Evolutionary conservation across 2,329 filamentous ascomycete species (phyloP), one percentile per base, ranked within the genome.

Genomic region (Diplodia mutila): DNA sequence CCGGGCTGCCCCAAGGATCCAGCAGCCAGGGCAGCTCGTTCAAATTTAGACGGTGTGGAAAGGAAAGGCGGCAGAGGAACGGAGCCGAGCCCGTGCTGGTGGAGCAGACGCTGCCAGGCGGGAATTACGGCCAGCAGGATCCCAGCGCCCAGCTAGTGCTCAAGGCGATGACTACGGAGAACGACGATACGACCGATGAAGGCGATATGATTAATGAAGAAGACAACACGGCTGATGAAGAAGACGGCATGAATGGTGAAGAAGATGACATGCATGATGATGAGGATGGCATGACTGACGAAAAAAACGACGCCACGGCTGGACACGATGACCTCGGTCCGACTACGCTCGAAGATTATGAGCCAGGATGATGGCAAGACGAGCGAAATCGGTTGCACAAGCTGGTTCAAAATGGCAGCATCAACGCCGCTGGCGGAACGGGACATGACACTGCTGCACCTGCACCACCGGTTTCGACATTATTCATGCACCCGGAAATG

Each of bases 141-240:
- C 27, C 52, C 18, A 27, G 52, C 52, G 52, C 25, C 27, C 29
- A 8, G 52, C 14, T 34, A 27, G 5, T 4, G 52, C 2, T 27
- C 52, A 23, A 54, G 16, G 18, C 52, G 52, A 29, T 4, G 52
- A 54, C 52, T 4, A 54, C 27, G 0, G 29, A 32, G n/a, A 29
- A 54, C 52, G 52, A 54, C 16, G 25, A 53, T 53, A 53, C 25
- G 51, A 53, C 25, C 51, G 51, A 53, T 32, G 51, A 53, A 29
- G 25, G 32, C 52, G 52, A 29, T 54, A 54, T 14, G 52, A 54
- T 27, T n/a, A 27, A 54, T 5, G 52, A 29, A 54, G 52, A 54
- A 54, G 29, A 54, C 7, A 5, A 54, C 29, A 9, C 29, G 51
- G 16, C 51, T 32, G 51, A 27, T 53, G 51, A 53, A 53, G 51